Evolutionary conservation across 2,329 filamentous ascomycete genomes (phyloP), one percentile per base, ranked within the genome.

Genomic region (Fusarium nanum): DNA sequence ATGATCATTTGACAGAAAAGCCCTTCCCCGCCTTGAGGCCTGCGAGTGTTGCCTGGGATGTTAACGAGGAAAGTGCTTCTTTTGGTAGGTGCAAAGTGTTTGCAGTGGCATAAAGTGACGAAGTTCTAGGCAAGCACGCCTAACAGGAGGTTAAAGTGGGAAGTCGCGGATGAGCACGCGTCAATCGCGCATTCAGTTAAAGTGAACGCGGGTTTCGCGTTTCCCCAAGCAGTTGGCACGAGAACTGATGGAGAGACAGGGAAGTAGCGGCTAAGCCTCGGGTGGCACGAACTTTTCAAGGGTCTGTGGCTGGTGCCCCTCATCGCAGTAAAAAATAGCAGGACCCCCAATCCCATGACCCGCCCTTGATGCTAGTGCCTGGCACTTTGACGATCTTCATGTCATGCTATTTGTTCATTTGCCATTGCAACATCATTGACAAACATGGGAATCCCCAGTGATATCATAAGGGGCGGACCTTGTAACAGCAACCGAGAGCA

Each of bases 151-250:
- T 22, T 46, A 58, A 56, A 53, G 27, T 59, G 49, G 64, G 65
- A 70, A 66, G 70, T 77, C 78, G 76, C 77, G 77, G 70, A 27
- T 50, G 28, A 34, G 32, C 32, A 70, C 78, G 78, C 78, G 78
- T 78, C 60, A 70, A 68, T 79, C 76, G 77, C 72, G 77, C 76
- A 62, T 27, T 16, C 5, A 52, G 18, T 52, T 40, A 47, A 58
- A 48, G 41, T 57, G 64, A 44, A 66, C 42, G 54, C 40, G 55
- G 53, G 62, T 69, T 60, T 68, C 53, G 56, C 59, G 68, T 68
- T 30, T 18, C 11, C 32, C 22, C n/a, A 52, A 18, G 23, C n/a
- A 41, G 49, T 52, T 52, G 49, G 32, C 49, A 52, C 32, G 49
- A 52, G 49, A 27, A 52, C 32, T 37, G 14, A 45, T 49, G 46